phyloP scores from a whole-genome alignment of 1,284 basidiomycete genomes.

The Thecaphora thlaspeos region DNA sequence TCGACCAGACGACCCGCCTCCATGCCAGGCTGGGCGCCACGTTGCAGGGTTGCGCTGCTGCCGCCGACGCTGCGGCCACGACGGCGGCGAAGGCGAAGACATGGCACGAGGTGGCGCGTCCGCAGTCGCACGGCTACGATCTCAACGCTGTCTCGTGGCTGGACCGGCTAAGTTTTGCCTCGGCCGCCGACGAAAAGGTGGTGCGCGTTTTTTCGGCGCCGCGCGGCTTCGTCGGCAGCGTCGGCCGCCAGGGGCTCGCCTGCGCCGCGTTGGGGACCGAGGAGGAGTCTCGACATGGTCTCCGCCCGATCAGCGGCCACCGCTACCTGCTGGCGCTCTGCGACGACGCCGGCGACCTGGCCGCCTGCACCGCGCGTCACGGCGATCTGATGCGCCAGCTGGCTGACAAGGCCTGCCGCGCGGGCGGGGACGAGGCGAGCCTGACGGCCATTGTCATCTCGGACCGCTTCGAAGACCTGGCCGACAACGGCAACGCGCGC shows the following conservation, averaged over 20 bases:
- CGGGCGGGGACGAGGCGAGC: conserved; percentile 8
- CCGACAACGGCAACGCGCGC: conserved; percentile 3
- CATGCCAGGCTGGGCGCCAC: conserved; percentile 25
- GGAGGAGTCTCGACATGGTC: conserved; percentile 15
- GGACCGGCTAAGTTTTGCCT: conserved; percentile 48
- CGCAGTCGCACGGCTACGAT: conserved; percentile 56
- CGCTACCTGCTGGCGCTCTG: neutral
- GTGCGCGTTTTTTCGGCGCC: conserved; percentile 53
- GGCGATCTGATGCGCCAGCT: conserved; percentile 27
- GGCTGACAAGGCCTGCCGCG: conserved; percentile 9
- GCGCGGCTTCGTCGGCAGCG: conserved; percentile 44
- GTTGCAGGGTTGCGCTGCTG: neutral
- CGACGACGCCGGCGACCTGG: conserved; percentile 3
- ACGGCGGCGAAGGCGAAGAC: neutral
- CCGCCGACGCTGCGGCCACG: neutral
- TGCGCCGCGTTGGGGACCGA: conserved; percentile 27
- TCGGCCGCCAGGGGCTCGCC: conserved; percentile 17
- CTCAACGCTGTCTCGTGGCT: conserved; percentile 47
- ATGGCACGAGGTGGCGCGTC: conserved; percentile 56
- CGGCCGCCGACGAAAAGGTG: conserved; percentile 57
- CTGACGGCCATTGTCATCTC: conserved; percentile 24
- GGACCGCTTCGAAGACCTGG: conserved; percentile 15
- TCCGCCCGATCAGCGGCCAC: neutral
- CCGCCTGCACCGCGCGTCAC: conserved; percentile 18
- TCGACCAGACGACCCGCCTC: conserved; percentile 52